A percentile compares a stretch with the other conserved stretches of the same genome.
Conservation (phyloP, 179 eudicot species). For the Dionaea muscipula region DNA sequence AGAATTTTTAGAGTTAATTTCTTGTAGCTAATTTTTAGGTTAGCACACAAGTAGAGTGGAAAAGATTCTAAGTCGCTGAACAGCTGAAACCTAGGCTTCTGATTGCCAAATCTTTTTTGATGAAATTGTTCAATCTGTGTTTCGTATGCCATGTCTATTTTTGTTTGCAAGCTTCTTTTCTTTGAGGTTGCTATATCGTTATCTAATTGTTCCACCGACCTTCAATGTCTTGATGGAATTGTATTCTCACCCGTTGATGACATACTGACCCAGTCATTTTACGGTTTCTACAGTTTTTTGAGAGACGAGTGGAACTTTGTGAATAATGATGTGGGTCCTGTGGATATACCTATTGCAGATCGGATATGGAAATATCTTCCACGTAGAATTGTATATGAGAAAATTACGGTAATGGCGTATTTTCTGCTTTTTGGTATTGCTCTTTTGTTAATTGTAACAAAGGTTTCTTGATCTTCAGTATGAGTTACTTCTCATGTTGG, state of each 20-base stretch:
- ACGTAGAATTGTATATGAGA: constrained; percentile 35
- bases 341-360: constrained; percentile 34
- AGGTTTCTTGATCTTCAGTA: not conserved
- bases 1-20: too few relatives aligned
- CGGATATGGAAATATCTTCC: constrained; percentile 47
- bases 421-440: not conserved
- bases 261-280: constrained; percentile 1
- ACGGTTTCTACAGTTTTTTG: constrained; percentile 46
- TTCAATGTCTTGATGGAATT: not conserved
- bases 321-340: constrained; percentile 27
- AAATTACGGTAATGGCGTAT: constrained; percentile 35
- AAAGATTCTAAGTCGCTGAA: too few relatives aligned
- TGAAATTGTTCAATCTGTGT: too few relatives aligned
- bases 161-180: too few relatives aligned
- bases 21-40: too few relatives aligned
- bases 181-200: too few relatives aligned
- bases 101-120: too few relatives aligned
- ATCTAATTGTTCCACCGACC: too few relatives aligned
- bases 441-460: not conserved
- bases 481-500: too few relatives aligned
- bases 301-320: constrained; percentile 61
- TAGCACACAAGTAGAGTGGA: too few relatives aligned
- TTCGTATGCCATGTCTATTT: too few relatives aligned
- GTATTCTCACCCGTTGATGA: not conserved
- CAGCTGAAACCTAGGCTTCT: too few relatives aligned